Percentiles rank a stretch among this genome's conserved stretches.
Conservation (phyloP, 257 asterid genomes). For the Prunella vulgaris region DNA sequence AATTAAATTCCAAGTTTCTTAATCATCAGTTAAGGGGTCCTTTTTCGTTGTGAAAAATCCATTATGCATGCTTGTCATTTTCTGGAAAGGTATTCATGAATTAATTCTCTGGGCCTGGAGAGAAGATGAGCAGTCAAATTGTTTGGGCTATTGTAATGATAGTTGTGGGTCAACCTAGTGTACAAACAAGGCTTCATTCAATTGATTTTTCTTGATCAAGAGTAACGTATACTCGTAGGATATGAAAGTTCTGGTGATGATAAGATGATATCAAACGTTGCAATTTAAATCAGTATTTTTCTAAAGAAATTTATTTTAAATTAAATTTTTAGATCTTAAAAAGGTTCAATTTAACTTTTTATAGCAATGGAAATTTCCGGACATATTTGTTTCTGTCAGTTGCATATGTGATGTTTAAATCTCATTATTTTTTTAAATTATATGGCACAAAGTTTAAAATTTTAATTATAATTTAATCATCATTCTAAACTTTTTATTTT, state of each 20-base stretch:
- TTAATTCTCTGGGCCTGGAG: neutral
- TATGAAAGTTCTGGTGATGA: neutral
- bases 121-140: constrained; percentile 14
- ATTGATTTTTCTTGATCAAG: neutral
- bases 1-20: neutral
- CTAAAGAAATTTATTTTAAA: too few species aligned
- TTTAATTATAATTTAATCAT: too few species aligned
- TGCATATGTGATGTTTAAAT: too few species aligned
- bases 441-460: too few species aligned
- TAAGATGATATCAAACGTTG: neutral
- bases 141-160: neutral
- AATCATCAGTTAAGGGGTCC: constrained; percentile 2
- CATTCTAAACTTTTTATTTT: too few species aligned
- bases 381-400: too few species aligned
- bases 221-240: neutral
- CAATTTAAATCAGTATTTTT: too few species aligned
- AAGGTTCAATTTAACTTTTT: too few species aligned
- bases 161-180: neutral
- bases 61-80: constrained; percentile 15
- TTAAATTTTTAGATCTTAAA: too few species aligned
- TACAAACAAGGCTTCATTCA: neutral
- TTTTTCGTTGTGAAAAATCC: neutral
- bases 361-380: too few species aligned
- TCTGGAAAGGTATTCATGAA: neutral
- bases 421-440: too few species aligned